These are phyloP conservation scores for Neurospora intermedia DNA, from an alignment of 495 filamentous ascomycete species.

Conservation along the genomic window DNA sequence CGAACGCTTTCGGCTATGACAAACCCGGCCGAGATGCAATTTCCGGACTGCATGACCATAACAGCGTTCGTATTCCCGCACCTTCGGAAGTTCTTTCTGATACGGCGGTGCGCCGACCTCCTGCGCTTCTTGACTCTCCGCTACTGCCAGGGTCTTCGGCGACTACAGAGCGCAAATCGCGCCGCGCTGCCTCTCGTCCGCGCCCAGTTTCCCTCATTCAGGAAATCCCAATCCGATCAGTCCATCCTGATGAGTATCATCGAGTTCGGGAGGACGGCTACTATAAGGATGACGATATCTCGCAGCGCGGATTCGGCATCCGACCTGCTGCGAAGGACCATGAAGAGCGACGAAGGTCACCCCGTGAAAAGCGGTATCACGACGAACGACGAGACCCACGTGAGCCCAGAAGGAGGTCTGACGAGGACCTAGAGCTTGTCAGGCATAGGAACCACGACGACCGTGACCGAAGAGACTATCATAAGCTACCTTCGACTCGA, in stretches of 20 bases:
- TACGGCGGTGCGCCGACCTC: constrained; percentile 22
- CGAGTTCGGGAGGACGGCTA: constrained; percentile 21
- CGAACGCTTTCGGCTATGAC: constrained; percentile 52
- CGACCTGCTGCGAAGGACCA: constrained; percentile 24
- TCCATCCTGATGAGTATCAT: constrained; percentile 34
- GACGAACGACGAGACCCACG: constrained; percentile 27
- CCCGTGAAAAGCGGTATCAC: constrained; percentile 16
- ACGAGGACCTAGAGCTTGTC: constrained; percentile 24
- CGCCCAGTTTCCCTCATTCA: constrained; percentile 40
- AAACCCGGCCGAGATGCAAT: constrained; percentile 35
- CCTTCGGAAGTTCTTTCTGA: constrained; percentile 26
- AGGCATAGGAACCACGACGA: constrained; percentile 12
- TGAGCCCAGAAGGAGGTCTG: constrained; percentile 22
- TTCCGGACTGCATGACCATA: constrained; percentile 33
- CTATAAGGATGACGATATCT: constrained; percentile 30
- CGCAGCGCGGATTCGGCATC: constrained; percentile 35
- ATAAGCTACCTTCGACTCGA: not conserved
- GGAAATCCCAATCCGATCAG: constrained; percentile 22
- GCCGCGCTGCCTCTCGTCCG: constrained; percentile 16
- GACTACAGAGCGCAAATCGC: constrained; percentile 1
- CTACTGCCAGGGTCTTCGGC: not conserved
- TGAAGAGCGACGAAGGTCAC: constrained; percentile 17
- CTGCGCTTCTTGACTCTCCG: constrained; percentile 18
- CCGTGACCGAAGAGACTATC: constrained; percentile 4
- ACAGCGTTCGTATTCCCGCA: constrained; percentile 33